phyloP scores from a whole-genome alignment of 192 early-diverging fungal genomes.

The Neocallimastix lanati region DNA sequence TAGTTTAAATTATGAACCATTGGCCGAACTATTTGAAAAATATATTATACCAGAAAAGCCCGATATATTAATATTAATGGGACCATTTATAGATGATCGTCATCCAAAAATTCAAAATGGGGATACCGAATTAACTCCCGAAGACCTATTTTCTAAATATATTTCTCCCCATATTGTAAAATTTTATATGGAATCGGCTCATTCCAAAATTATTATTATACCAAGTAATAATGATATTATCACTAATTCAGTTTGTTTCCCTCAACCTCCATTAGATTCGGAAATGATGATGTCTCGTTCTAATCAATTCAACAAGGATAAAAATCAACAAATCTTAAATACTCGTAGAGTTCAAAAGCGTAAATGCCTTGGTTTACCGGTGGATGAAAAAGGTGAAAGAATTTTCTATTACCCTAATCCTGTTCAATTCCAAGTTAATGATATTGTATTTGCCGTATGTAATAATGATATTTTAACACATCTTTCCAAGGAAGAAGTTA shows the following conservation, averaged over 20 bases:
- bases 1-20: constrained; percentile 61
- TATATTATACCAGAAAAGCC: constrained; percentile 40
- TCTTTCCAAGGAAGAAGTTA: constrained; percentile 45
- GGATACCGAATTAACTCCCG: constrained; percentile 13
- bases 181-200: constrained; percentile 19
- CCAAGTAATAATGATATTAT: constrained; percentile 61
- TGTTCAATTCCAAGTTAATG: constrained; percentile 64
- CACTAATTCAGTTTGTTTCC: constrained; percentile 54
- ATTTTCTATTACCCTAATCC: constrained; percentile 52
- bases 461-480: constrained; percentile 60
- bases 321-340: constrained; percentile 7
- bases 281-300: background rate
- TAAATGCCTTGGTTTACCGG: constrained; percentile 14
- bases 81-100: constrained; percentile 26
- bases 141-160: constrained; percentile 39
- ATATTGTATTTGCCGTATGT: constrained; percentile 54
- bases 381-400: constrained; percentile 7
- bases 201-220: constrained; percentile 41
- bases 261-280: constrained; percentile 58
- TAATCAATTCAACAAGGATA: background rate
- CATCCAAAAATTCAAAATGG: constrained; percentile 12
- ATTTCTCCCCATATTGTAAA: constrained; percentile 35
- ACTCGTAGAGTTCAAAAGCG: constrained; percentile 3
- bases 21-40: constrained; percentile 48
- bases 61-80: constrained; percentile 55